Base-by-base conservation (phyloP, 2,329 filamentous ascomycete genomes). In the Xylariaceae sp. region DNA sequence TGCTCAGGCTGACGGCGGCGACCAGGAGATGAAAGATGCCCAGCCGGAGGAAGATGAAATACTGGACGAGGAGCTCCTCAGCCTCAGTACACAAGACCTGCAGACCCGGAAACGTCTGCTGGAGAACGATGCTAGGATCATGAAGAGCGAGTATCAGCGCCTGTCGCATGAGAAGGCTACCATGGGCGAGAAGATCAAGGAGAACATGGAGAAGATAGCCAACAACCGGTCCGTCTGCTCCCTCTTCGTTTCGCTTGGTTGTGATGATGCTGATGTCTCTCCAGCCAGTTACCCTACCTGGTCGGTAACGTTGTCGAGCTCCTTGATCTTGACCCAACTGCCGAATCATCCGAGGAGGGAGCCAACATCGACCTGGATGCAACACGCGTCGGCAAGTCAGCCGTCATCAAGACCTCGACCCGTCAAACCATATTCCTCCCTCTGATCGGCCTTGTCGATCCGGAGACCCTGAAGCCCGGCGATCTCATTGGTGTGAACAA, bases 161-260 rank as follows among this genome's bases (percentile, higher is more conserved):
- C 72, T 98, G 65, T 83, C 83, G 52, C 92, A 98, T 55, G 92
- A 98, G 67, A 94, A 94, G 68, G 79, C 83, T 31, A 81, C 86
- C 31, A 98, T 98, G 92, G 80, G 80, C 38, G 90, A 96, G 63
- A 96, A 95, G 72, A 96, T 98, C 63, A 96, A 95, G 73, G 92
- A 98, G 59, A 98, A 98, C 56, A 68, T 86, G 54, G 93, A 98
- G 50, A 98, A 98, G 77, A 98, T 98, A 55, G 89, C 93, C 49
- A 96, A 98, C 66, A 98, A 98, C 70, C 78, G 88, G 89, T 94
- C 68, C 47, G 72, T 50, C 39, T 45, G 33, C 16, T 27, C 17
- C 21, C 32, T 12, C 29, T 33, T 14, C 15, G 21, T 11, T n/a
- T 19, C 18, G 28, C 13, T n/a, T 0, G 3, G 32, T 28, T 15